phyloP scores from a whole-genome alignment of 78 protist species.

The Dictyostelium purpureum region DNA sequence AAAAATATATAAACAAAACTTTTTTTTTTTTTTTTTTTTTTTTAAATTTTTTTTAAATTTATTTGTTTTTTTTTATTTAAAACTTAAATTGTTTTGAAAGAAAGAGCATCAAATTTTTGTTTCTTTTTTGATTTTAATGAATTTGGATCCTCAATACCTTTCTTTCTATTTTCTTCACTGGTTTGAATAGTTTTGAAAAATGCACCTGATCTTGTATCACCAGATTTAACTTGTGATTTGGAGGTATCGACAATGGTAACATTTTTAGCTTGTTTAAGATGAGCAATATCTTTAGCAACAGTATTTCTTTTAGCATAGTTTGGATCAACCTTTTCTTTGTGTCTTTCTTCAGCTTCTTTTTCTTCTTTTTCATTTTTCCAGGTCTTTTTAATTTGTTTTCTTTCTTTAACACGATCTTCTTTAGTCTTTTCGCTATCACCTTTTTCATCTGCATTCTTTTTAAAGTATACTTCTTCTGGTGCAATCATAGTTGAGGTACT shows the following conservation, averaged over 20 bases:
- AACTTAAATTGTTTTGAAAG: neutral
- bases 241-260: neutral
- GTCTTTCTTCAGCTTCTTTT: conserved; percentile 21
- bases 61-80: neutral
- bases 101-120: conserved; percentile 1
- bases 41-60: neutral
- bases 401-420: conserved; percentile 32
- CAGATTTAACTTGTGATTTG: neutral
- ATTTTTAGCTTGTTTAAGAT: conserved; percentile 33
- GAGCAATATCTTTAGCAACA: neutral
- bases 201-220: conserved; percentile 19
- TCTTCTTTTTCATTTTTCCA: conserved; percentile 30
- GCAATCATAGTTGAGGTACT: conserved; percentile 48
- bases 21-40: neutral
- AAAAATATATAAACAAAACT: too few species aligned
- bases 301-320: conserved; percentile 11
- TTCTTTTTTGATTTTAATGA: conserved; percentile 1
- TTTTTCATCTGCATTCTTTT: conserved; percentile 55
- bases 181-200: conserved; percentile 36
- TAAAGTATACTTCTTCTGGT: conserved; percentile 81
- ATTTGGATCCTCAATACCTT: conserved; percentile 15
- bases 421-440: conserved; percentile 30
- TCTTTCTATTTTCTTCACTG: conserved; percentile 50
- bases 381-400: neutral
- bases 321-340: conserved; percentile 29